Evolutionary conservation across 75 land plant species (phyloP).

Genomic region (Pseudotsuga menziesii): DNA sequence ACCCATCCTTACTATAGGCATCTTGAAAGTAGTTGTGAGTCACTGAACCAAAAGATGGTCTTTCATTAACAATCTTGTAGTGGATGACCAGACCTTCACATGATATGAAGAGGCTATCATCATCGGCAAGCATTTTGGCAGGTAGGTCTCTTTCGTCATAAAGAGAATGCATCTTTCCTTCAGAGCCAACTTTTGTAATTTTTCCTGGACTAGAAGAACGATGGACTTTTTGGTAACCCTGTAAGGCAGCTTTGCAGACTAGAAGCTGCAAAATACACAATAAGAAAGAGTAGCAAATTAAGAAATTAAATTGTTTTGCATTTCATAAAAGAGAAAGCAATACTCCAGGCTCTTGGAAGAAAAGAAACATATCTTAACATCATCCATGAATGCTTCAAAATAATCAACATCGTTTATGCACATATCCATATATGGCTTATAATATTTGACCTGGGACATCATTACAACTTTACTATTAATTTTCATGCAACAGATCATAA

Average conservation of each 20-base stretch:
- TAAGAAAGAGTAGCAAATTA: neutral
- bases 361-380: neutral
- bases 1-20: slow-evolving; percentile 10
- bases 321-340: neutral
- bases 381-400: neutral
- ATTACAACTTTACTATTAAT: neutral
- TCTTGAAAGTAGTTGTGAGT: slow-evolving; percentile 17
- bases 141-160: slow-evolving; percentile 59
- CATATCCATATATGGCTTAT: neutral
- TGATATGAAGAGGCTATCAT: slow-evolving; percentile 61
- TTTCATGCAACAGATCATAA: neutral
- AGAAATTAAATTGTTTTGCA: neutral
- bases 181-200: slow-evolving; percentile 42
- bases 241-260: slow-evolving; percentile 45
- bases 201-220: slow-evolving; percentile 63
- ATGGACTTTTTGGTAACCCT: slow-evolving; percentile 59
- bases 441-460: neutral
- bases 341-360: neutral
- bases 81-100: slow-evolving; percentile 60
- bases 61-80: slow-evolving; percentile 56
- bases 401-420: neutral
- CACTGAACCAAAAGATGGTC: slow-evolving; percentile 18
- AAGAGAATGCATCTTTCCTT: slow-evolving; percentile 18
- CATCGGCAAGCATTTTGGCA: slow-evolving; percentile 60
- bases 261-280: slow-evolving; percentile 43